These are phyloP conservation scores for Apiospora pterosperma DNA, from an alignment of 2,329 filamentous ascomycete genomes.

Conservation along the genomic window DNA sequence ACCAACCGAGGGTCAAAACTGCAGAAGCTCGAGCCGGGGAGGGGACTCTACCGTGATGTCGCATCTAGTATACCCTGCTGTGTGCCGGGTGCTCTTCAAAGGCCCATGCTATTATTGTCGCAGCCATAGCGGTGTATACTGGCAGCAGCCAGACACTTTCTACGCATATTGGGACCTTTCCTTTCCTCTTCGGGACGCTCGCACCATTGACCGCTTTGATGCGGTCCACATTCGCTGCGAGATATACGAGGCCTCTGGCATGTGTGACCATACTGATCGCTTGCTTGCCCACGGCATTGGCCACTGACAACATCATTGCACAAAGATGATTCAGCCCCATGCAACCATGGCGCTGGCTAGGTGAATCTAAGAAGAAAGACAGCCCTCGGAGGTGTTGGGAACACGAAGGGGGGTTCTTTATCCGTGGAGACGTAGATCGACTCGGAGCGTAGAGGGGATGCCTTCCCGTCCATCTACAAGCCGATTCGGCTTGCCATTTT, in stretches of 20 bases:
- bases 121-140: background rate
- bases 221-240: background rate
- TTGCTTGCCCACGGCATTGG: slow-evolving; percentile 18
- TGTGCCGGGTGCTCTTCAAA: background rate
- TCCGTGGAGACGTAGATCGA: background rate
- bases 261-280: slow-evolving; percentile 15
- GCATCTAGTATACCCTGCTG: background rate
- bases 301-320: slow-evolving; percentile 13
- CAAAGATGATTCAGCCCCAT: slow-evolving; percentile 16
- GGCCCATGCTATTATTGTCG: background rate
- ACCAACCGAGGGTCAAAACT: background rate
- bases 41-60: background rate
- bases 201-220: background rate
- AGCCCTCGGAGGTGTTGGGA: background rate
- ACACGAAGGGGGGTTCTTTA: background rate
- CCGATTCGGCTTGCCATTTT: background rate
- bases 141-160: background rate
- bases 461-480: background rate
- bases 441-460: background rate
- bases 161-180: background rate
- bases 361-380: slow-evolving; percentile 8
- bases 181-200: background rate
- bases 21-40: background rate
- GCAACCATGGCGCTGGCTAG: slow-evolving; percentile 16
- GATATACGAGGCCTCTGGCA: slow-evolving; percentile 6